Conservation (phyloP, 768 basidiomycete species). For the Mycena indigotica region DNA sequence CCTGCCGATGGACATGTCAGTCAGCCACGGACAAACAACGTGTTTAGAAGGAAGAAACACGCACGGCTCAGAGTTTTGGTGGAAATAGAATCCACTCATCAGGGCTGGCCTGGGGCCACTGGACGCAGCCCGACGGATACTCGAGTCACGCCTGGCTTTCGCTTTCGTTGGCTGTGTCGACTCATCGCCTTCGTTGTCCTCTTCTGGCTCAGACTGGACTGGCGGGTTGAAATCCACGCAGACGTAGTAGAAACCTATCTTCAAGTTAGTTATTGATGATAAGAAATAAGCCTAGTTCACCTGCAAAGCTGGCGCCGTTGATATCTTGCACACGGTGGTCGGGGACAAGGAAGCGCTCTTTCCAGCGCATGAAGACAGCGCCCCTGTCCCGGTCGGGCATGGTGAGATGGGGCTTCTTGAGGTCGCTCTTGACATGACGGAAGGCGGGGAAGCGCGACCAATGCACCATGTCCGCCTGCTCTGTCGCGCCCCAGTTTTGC, state of each 20-base stretch:
- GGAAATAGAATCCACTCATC: constrained; percentile 92
- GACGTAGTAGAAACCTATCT: constrained; percentile 90
- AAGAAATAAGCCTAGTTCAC: too few relatives aligned
- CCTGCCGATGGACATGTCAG: constrained; percentile 41
- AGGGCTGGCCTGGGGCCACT: constrained; percentile 58
- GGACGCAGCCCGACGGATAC: constrained; percentile 51
- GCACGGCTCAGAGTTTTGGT: constrained; percentile 90
- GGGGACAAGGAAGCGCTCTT: constrained; percentile 94
- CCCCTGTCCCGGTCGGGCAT: constrained; percentile 77
- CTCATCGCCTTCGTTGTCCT: constrained; percentile 22
- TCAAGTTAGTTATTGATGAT: constrained; percentile 8
- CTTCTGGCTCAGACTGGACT: constrained; percentile 22
- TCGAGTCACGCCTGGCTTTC: constrained; percentile 51
- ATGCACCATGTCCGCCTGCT: constrained; percentile 90
- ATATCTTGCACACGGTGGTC: constrained; percentile 93
- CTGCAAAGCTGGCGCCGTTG: constrained; percentile 93
- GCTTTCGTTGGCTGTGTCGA: constrained; percentile 30
- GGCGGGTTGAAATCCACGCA: constrained; percentile 89
- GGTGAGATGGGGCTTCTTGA: constrained; percentile 76
- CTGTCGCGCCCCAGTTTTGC: constrained; percentile 85
- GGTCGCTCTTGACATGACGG: constrained; percentile 75
- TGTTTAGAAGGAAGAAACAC: constrained; percentile 32
- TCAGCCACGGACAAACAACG: constrained; percentile 14
- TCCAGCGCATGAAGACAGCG: constrained; percentile 95
- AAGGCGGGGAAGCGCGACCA: constrained; percentile 95